Base-by-base conservation (phyloP, 768 basidiomycete genomes). In the Lactifluus pinguis region DNA sequence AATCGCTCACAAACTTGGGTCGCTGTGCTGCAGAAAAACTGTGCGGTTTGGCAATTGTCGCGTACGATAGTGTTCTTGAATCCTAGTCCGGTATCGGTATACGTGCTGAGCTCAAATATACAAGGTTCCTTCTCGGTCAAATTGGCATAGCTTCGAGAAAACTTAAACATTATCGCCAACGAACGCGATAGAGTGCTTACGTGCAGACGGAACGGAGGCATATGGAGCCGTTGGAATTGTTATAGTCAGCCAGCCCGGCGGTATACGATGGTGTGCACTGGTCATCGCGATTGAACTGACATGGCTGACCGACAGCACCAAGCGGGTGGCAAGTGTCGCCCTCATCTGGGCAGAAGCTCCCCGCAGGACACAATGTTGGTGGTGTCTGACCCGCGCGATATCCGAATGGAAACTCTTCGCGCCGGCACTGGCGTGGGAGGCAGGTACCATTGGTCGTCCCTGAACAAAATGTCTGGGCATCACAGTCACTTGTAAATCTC, bases 31-130 rank as follows among this genome's bases (percentile, higher is more conserved):
- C 65, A 66, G 49, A 60, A 66, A 42, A 64, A 17, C 19, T 17
- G 19, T 39, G 63, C 58, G 9, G 65, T 66, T 19, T 57, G 47
- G 42, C 65, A 66, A 55, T 64, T 66, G 48, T 66, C 65, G 36
- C 65, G 65, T 9, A 57, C 59, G 36, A 66, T 64, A 25, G 42
- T 57, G 32, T 65, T 63, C 21, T 47, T 34, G 42, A 54, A 56
- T 34, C 53, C 64, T 48, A 49, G 13, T 41, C 61, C 64, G 11
- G 39, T 38, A 3, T 34, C 64, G 4, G 53, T 70, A 64, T 77
- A 79, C 4, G 70, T 67, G 29, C 71, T 74, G 64, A 77, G 76
- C 53, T 79, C 77, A 21, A 72, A 68, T 6, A 72, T 58, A 62
- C 78, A 79, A 38, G 72, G 64, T 58, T 72, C 65, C 17, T 72